phyloP scores from a whole-genome alignment of 1,139 yeast genomes.

The Kurtzmaniella quercitrusa region DNA sequence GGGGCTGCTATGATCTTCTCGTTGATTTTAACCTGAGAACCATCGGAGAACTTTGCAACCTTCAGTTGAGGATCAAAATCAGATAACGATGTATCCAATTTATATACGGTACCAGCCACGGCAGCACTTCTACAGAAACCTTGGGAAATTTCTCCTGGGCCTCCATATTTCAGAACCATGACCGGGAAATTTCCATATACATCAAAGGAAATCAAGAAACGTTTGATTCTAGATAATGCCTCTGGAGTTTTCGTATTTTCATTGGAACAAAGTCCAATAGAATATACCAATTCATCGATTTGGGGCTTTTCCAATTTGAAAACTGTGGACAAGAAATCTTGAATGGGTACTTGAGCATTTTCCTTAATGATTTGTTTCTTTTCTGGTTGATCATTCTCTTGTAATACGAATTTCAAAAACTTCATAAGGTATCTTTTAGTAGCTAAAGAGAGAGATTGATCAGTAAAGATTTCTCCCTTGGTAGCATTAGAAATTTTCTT shows the following conservation, averaged over 20 bases:
- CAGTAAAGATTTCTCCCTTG: slow-evolving; percentile 91
- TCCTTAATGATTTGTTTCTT: slow-evolving; percentile 48
- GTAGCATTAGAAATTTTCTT: slow-evolving; percentile 73
- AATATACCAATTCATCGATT: slow-evolving; percentile 73
- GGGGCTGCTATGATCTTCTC: slow-evolving; percentile 75
- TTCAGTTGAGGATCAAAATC: slow-evolving; percentile 63
- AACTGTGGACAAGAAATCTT: slow-evolving; percentile 52
- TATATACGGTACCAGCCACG: slow-evolving; percentile 94
- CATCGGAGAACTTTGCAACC: slow-evolving; percentile 73
- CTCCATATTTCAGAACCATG: slow-evolving; percentile 87
- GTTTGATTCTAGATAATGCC: slow-evolving; percentile 75
- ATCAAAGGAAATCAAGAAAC: slow-evolving; percentile 83
- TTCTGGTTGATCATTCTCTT: slow-evolving; percentile 55
- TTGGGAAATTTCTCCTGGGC: slow-evolving; percentile 93
- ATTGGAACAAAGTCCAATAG: slow-evolving; percentile 75
- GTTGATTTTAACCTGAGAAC: slow-evolving; percentile 64
- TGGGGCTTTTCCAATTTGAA: slow-evolving; percentile 75
- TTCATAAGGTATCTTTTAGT: slow-evolving; percentile 88
- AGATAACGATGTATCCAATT: slow-evolving; percentile 62
- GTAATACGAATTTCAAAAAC: slow-evolving; percentile 80
- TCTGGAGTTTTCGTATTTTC: slow-evolving; percentile 60
- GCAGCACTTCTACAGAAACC: slow-evolving; percentile 98
- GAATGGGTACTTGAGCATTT: slow-evolving; percentile 54
- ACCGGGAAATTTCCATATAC: slow-evolving; percentile 95
- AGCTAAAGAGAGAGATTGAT: slow-evolving; percentile 68